Evolutionary conservation across 495 filamentous ascomycete species (phyloP), one percentile per base, ranked within the genome.

Genomic region (Friedmanniomyces simplex): DNA sequence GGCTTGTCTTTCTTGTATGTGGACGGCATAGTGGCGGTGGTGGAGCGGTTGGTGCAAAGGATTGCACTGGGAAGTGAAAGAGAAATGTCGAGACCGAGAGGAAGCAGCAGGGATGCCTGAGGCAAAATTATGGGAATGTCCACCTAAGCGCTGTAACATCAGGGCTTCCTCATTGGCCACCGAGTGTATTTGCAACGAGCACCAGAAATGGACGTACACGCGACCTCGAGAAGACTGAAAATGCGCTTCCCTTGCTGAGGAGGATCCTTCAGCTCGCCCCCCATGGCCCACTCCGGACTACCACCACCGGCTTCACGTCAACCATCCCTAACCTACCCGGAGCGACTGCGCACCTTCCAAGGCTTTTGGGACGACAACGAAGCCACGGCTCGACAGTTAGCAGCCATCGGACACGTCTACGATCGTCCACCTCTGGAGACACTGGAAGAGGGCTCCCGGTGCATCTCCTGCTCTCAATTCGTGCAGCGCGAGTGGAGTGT

Each of bases 1-100:
- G 93, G 88, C 70, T 98, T 98, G 5, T 96, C 89, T 57, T 80
- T 84, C 57, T 96, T 93, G 75, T 96, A 84, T 55, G 88, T 96
- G 52, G 88, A 94, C 55, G 91, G 91, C 91, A 96, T 96, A 7
- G 45, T 53, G 56, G 24, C 3, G 32, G 39, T 51, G 30, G 32
- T 47, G 51, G 14, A 41, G n/a, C 2, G 20, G n/a, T 32, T 18
- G 52, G 52, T 39, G 52, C 52, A 55, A 55, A 47, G 41, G 21
- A 5, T 3, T 43, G 14, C 3, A 49, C 7, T 24, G 6, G 7
- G 24, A 43, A n/a, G 39, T 13, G 4, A 16, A 43, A 43, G 39
- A 43, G 18, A 43, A 32, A 32, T 32, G 28, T 32, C 28, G 28
- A 32, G 28, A 10, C 4, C 28, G 28, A 10, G 10, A 32, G 28